Evolutionary conservation across 2,329 filamentous ascomycete species (phyloP).

Genomic region (Rhynchosporium secalis): DNA sequence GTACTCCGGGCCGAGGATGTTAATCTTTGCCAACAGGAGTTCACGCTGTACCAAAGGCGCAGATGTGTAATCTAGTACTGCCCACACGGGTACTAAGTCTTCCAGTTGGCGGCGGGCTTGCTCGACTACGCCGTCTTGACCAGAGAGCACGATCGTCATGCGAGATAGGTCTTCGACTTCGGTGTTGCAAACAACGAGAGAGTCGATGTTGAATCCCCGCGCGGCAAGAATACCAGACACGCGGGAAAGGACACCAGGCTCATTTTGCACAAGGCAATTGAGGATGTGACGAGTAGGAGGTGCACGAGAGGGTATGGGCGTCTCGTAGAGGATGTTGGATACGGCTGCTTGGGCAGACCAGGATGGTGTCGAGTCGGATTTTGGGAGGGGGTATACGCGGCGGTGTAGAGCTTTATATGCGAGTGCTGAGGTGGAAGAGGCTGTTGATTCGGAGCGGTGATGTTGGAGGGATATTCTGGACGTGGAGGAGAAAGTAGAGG

Average conservation of each 20-base stretch:
- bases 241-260: constrained; percentile 93
- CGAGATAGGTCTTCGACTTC: constrained; percentile 95
- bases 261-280: constrained; percentile 98
- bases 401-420: constrained; percentile 97
- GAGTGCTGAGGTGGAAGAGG: constrained; percentile 84
- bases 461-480: constrained; percentile 29
- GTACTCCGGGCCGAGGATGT: constrained; percentile 94
- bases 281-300: constrained; percentile 94
- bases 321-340: constrained; percentile 98
- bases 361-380: constrained; percentile 70
- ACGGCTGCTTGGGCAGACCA: constrained; percentile 94
- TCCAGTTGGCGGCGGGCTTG: constrained; percentile 94
- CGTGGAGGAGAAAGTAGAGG: background rate
- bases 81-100: constrained; percentile 97
- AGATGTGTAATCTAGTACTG: constrained; percentile 92
- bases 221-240: constrained; percentile 96
- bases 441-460: constrained; percentile 47
- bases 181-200: constrained; percentile 94
- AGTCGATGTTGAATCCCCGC: constrained; percentile 98
- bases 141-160: constrained; percentile 97
- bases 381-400: constrained; percentile 81
- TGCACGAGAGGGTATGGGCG: constrained; percentile 76
- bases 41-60: constrained; percentile 94
- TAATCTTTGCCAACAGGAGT: constrained; percentile 91
- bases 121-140: constrained; percentile 95